Conservation (phyloP, 2,329 filamentous ascomycete species). For the Passalora sequoiae region DNA sequence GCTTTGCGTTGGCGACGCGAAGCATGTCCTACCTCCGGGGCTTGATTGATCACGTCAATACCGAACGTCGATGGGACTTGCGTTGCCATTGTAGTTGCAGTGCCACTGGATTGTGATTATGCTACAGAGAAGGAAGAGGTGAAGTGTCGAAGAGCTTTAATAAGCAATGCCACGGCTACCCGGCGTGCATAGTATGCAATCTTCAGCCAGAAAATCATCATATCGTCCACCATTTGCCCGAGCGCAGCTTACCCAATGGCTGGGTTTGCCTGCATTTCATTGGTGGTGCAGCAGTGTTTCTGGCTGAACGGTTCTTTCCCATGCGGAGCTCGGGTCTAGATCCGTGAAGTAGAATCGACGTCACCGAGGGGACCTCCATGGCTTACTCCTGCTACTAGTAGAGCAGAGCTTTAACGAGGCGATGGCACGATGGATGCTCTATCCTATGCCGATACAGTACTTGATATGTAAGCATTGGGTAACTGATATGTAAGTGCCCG, state of each 20-base stretch:
- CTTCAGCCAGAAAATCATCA: no score
- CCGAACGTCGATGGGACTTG: constrained; percentile 12
- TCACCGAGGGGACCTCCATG: neutral
- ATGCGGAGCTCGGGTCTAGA: constrained; percentile 4
- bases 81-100: constrained; percentile 1
- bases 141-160: neutral
- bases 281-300: neutral
- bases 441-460: no score
- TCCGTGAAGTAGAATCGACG: neutral
- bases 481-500: no score
- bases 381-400: no score
- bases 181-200: no score
- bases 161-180: no score
- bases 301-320: neutral
- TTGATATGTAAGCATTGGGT: no score
- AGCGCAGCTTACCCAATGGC: neutral
- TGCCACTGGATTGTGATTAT: neutral
- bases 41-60: constrained; percentile 24
- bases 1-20: no score
- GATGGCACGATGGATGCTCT: no score
- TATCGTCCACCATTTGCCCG: neutral
- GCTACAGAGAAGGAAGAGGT: neutral
- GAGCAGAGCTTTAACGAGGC: no score
- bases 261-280: neutral
- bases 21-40: constrained; percentile 17